A percentile compares a stretch with the other conserved stretches of the same genome.
phyloP scores from a whole-genome alignment of 225 moss, liverwort and hornwort species.

The Sphagnum contortum region DNA sequence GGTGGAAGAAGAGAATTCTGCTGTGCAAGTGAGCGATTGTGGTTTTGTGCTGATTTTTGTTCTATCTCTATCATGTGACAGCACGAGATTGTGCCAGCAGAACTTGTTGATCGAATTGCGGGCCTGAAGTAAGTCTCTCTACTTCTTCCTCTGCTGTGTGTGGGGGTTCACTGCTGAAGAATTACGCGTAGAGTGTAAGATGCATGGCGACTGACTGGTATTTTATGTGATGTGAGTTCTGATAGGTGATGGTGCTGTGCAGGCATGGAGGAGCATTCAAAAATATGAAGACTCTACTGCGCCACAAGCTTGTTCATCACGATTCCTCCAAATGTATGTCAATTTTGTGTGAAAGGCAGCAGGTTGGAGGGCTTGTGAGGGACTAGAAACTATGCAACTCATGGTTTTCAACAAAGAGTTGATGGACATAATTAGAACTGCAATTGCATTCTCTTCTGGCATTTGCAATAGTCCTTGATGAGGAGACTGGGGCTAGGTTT shows the following conservation, averaged over 20 bases:
- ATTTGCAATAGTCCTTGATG: no score
- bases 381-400: no score
- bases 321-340: conserved; percentile 92
- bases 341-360: no score
- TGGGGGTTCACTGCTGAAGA: no score
- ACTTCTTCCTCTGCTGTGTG: background rate
- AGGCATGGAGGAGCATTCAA: conserved; percentile 98
- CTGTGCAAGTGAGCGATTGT: background rate
- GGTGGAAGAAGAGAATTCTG: no score
- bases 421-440: no score
- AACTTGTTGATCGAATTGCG: conserved; percentile 96
- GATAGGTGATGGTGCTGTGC: conserved; percentile 5
- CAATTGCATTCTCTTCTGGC: no score
- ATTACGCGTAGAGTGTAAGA: no score
- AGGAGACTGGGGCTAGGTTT: no score
- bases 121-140: conserved; percentile 58
- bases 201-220: background rate
- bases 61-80: conserved; percentile 17
- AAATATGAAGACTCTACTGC: conserved; percentile 86
- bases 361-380: no score
- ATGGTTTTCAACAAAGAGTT: no score
- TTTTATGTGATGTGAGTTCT: background rate
- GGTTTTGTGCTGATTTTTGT: background rate
- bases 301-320: conserved; percentile 91
- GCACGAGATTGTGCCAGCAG: conserved; percentile 97